Evolutionary conservation across 2,329 filamentous ascomycete species (phyloP), one percentile per base, ranked within the genome.

Genomic region (Seiridium unicorne): DNA sequence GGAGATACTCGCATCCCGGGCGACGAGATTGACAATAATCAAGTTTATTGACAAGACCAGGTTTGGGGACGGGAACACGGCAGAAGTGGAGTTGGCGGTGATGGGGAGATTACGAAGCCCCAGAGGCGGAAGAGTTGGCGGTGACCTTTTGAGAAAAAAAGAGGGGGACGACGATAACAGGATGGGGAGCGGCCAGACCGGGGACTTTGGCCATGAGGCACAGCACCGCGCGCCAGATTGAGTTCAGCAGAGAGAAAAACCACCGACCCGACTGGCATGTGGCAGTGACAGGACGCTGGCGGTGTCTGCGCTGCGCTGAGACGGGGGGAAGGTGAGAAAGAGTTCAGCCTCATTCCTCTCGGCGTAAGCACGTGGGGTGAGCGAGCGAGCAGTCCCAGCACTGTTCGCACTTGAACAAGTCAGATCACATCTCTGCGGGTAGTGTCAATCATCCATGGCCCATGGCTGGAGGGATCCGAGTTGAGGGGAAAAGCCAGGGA

Each of bases 291-390:
- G 5, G 32, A 7, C 34, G 10, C 10, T 53, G 11, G 11, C 11
- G 35, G 10, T 13, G 10, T 53, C n/a, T 13, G 13, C 35, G 47
- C 47, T 49, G 31, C 47, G 18, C 46, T 11, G 35, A 32, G 47
- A 10, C 47, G 49, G 10, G 8, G 26, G 51, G 38, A 42, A 35
- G 18, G 26, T 42, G 51, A 42, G 9, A 7, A 44, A 46, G 35
- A 34, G 54, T 57, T 57, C 54, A 57, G 54, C 54, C 54, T 57
- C 54, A 57, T 57, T 46, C 54, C 54, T 38, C 32, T 42, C 13
- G 34, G 18, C 31, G n/a, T 36, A n/a, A 51, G 32, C 49, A 51
- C 31, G 49, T 51, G 49, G 49, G 49, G 49, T 13, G n/a, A 51
- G 34, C 38, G 13, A 42, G 7, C 13, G 38, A 7, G 13, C 38